Evolutionary conservation across 176 grass and related monocot genomes (phyloP).

Genomic region (Hordeum marinum): DNA sequence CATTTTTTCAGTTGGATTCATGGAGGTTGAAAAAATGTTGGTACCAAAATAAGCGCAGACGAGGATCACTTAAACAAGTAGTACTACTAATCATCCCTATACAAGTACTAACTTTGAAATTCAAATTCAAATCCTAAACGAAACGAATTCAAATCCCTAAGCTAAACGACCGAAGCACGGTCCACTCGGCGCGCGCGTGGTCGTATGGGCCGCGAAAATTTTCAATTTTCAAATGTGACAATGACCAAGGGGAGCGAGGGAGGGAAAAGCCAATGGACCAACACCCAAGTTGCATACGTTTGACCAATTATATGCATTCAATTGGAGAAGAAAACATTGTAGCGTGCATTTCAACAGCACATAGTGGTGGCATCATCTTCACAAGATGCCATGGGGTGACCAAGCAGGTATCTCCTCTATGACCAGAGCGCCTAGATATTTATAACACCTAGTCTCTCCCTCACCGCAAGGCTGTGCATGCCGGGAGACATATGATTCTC

Average conservation of each 20-base stretch:
- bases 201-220: background rate
- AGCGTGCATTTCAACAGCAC: background rate
- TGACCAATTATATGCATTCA: background rate
- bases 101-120: background rate
- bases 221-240: background rate
- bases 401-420: background rate
- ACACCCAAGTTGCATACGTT: too few species aligned
- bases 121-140: background rate
- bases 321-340: background rate
- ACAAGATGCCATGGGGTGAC: background rate
- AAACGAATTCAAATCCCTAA: too few species aligned
- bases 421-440: background rate
- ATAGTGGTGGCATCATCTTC: background rate
- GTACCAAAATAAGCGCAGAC: background rate
- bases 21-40: background rate
- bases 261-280: background rate
- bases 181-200: background rate
- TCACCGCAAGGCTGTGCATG: too few species aligned
- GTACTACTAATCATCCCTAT: background rate
- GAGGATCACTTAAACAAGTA: background rate
- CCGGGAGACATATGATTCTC: too few species aligned
- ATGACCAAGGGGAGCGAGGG: background rate
- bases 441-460: too few species aligned
- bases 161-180: background rate
- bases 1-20: too few species aligned